Evolutionary conservation across 768 basidiomycete species (phyloP).

Genomic region (Tylopilus intermedius): DNA sequence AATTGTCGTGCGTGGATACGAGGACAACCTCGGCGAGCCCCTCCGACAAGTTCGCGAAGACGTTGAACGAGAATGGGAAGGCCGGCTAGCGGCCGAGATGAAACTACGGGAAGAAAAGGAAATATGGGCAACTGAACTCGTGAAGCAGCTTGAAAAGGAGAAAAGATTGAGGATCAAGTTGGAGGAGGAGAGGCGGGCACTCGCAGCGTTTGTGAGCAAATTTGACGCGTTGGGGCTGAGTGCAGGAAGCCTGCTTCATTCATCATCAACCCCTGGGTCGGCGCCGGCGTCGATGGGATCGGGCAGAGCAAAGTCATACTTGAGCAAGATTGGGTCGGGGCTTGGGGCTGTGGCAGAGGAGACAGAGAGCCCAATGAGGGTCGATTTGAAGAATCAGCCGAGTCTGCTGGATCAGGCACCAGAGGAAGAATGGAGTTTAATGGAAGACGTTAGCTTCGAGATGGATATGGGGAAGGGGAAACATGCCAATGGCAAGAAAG

Average conservation of each 20-base stretch:
- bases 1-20: conserved; percentile 62
- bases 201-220: conserved; percentile 76
- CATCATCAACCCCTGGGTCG: conserved; percentile 16
- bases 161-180: conserved; percentile 63
- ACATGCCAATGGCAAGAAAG: conserved; percentile 26
- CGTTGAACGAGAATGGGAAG: conserved; percentile 69
- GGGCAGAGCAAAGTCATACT: conserved; percentile 49
- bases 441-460: conserved; percentile 54
- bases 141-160: conserved; percentile 74
- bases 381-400: conserved; percentile 41
- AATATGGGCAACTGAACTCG: conserved; percentile 68
- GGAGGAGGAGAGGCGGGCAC: conserved; percentile 73
- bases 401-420: conserved; percentile 58
- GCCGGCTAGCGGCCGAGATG: conserved; percentile 53
- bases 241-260: conserved; percentile 30
- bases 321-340: conserved; percentile 31
- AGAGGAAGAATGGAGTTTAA: conserved; percentile 46
- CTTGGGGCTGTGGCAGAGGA: conserved; percentile 30
- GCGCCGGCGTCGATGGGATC: conserved; percentile 1
- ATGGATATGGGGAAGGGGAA: conserved; percentile 27
- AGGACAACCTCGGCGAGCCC: conserved; percentile 68
- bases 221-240: conserved; percentile 71
- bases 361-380: conserved; percentile 49
- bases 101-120: conserved; percentile 64
- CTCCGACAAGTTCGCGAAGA: conserved; percentile 63